Evolutionary conservation across 2,329 filamentous ascomycete genomes (phyloP), one percentile per base, ranked within the genome.

Genomic region (Xylariaceae sp.): DNA sequence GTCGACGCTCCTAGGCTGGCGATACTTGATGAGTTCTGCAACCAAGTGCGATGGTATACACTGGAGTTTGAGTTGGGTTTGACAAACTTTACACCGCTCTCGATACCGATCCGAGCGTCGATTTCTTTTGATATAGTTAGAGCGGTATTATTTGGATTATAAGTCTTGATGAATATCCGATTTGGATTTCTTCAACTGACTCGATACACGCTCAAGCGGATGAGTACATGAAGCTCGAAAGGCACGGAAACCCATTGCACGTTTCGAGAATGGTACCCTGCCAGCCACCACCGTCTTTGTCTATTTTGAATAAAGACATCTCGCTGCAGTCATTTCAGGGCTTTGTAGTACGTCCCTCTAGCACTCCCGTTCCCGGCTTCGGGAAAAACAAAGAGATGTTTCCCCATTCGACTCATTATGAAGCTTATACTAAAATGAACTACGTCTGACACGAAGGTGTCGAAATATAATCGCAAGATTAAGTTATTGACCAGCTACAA

Each of bases 341-440:
- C 52, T 21, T 52, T 37, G 31, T 48, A 17, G 16, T 8, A 19
- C 3, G 12, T 24, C 12, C 21, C n/a, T 23, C 8, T 9, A 17
- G 8, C n/a, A 23, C 39, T 44, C 21, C 48, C 48, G 57, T 12
- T 53, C 28, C 24, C 57, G 26, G 53, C n/a, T 17, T 40, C n/a
- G 37, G 11, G 14, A 12, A 23, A 36, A 56, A n/a, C 52, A 59
- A 59, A 56, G 56, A 36, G 19, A 33, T 4, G 5, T 4, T 17
- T n/a, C n/a, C 19, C 11, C 7, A 36, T 14, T 56, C 19, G n/a
- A n/a, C n/a, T n/a, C 16, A 9, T 34, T 16, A 28, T 29, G 45
- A 28, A 37, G n/a, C 4, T 3, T n/a, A n/a, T n/a, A n/a, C n/a
- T n/a, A n/a, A n/a, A n/a, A n/a, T n/a, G n/a, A n/a, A n/a, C n/a